Conservation (phyloP, 371 early-diverging fungal genomes). For the Mortierella sp. region DNA sequence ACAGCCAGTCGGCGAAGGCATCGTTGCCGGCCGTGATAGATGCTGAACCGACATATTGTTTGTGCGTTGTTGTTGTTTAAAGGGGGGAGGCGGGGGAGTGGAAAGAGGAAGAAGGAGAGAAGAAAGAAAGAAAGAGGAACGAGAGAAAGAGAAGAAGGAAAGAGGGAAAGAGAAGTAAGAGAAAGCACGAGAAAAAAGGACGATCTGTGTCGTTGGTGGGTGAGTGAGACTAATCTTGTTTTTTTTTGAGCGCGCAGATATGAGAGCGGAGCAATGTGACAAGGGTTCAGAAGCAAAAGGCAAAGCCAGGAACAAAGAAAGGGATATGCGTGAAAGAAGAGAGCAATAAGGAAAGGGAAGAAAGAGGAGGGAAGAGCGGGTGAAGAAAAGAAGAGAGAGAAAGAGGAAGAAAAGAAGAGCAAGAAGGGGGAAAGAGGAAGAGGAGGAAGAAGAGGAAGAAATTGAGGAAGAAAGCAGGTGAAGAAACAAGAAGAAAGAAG, state of each 20-base stretch:
- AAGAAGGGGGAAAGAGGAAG: not conserved
- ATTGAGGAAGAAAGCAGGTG: too few relatives aligned
- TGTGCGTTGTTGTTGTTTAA: too few relatives aligned
- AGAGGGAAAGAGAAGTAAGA: not conserved
- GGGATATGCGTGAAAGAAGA: not conserved
- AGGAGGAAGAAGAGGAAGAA: too few relatives aligned
- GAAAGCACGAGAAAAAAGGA: not conserved
- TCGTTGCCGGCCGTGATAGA: not conserved
- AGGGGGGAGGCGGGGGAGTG: not conserved
- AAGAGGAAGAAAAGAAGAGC: not conserved
- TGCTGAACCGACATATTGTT: not conserved
- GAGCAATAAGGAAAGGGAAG: slow-evolving; percentile 2
- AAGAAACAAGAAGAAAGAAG: too few relatives aligned
- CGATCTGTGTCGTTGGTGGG: not conserved
- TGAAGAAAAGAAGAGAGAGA: not conserved
- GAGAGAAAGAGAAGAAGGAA: too few relatives aligned
- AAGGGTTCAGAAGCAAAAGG: not conserved
- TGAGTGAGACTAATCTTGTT: not conserved
- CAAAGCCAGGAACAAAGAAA: not conserved
- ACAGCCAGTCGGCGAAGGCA: not conserved
- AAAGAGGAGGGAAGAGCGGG: not conserved
- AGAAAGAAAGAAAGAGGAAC: not conserved
- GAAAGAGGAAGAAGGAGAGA: not conserved
- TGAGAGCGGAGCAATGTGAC: not conserved
- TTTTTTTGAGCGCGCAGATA: not conserved